Evolutionary conservation across 2,329 filamentous ascomycete genomes (phyloP).

Genomic region (Daldinia eschscholtzii): DNA sequence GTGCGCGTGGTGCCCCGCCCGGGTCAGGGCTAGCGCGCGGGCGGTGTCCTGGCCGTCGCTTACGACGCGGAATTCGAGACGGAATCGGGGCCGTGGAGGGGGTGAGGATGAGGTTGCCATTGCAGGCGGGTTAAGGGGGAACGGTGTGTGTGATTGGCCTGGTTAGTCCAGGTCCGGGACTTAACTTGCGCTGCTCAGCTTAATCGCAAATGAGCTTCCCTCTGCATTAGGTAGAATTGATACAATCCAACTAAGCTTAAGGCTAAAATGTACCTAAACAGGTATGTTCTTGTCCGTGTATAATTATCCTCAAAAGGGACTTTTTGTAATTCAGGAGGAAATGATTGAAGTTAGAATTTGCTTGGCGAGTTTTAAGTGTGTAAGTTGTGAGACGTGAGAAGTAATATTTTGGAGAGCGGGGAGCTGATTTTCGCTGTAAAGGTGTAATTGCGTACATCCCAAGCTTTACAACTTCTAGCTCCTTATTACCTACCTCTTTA

Average conservation of each 20-base stretch:
- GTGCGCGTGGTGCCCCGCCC: slow-evolving; percentile 29
- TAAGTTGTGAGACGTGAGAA: slow-evolving; percentile 13
- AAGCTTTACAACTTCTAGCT: background rate
- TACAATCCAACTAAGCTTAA: background rate
- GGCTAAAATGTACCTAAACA: background rate
- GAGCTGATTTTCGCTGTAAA: background rate
- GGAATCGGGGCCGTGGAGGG: slow-evolving; percentile 50
- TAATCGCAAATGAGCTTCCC: background rate
- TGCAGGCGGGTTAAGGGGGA: background rate
- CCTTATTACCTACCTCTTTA: background rate
- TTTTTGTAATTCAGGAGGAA: background rate
- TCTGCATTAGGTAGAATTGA: background rate
- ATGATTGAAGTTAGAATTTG: background rate
- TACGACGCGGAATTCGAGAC: slow-evolving; percentile 62
- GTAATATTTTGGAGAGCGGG: slow-evolving; percentile 8
- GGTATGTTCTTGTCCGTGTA: background rate
- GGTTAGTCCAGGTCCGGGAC: background rate
- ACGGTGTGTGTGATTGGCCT: background rate
- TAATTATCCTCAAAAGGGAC: background rate
- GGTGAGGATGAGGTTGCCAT: background rate
- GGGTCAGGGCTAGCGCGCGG: slow-evolving; percentile 32
- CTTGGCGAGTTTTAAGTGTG: background rate
- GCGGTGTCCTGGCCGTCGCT: slow-evolving; percentile 55
- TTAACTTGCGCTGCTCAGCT: background rate
- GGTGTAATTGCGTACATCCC: background rate